Evolutionary conservation across 2,329 filamentous ascomycete genomes (phyloP).

Genomic region (Clonostachys solani): DNA sequence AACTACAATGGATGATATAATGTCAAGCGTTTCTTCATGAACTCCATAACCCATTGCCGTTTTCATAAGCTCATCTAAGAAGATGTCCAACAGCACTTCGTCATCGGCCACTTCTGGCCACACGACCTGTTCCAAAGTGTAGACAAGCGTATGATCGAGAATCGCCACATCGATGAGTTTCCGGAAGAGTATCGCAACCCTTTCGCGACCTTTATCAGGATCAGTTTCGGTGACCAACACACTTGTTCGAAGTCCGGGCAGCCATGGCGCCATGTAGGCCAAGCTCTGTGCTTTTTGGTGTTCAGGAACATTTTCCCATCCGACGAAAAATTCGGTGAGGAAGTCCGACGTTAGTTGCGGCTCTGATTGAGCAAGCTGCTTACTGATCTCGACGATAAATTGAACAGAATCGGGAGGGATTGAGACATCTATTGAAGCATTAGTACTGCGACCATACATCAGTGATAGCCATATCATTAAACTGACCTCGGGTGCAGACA

Average conservation of each 20-base stretch:
- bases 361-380: conserved; percentile 57
- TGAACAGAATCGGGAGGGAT: conserved; percentile 59
- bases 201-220: conserved; percentile 62
- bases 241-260: conserved; percentile 55
- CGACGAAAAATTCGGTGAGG: conserved; percentile 68
- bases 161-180: conserved; percentile 64
- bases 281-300: conserved; percentile 64
- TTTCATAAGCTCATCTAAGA: conserved; percentile 64
- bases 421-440: conserved; percentile 44
- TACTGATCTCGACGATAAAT: conserved; percentile 64
- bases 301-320: conserved; percentile 66
- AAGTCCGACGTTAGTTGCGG: conserved; percentile 67
- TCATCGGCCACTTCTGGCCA: conserved; percentile 63
- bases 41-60: conserved; percentile 52
- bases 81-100: conserved; percentile 61
- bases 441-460: background rate
- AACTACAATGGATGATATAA: conserved; percentile 57
- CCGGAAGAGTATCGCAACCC: conserved; percentile 57
- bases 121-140: conserved; percentile 59
- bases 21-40: conserved; percentile 55
- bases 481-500: conserved; percentile 55
- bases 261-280: conserved; percentile 68
- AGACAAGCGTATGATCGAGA: conserved; percentile 53
- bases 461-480: background rate
- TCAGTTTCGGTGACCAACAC: conserved; percentile 56